A percentile compares a stretch with the other conserved stretches of the same genome.
These are phyloP conservation scores for Ophiocordyceps unilateralis DNA, from an alignment of 2,329 filamentous ascomycete genomes.

Conservation along the genomic window DNA sequence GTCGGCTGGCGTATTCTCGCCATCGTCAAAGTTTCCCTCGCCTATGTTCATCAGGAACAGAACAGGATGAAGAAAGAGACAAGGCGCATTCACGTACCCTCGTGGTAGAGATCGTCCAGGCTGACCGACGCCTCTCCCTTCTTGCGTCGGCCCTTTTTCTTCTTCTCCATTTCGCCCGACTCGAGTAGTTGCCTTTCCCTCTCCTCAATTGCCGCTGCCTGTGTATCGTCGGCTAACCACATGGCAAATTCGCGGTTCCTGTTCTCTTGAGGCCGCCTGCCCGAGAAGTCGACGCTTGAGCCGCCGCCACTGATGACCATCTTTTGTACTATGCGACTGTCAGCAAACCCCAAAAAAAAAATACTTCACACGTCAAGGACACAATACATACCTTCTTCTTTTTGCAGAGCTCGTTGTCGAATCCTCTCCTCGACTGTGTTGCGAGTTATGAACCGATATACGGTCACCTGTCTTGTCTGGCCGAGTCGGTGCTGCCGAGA, in stretches of 20 bases:
- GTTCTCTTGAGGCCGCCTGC: conserved; percentile 71
- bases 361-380: background rate
- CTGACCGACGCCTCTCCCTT: conserved; percentile 42
- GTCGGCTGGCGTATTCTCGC: conserved; percentile 63
- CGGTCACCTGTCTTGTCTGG: conserved; percentile 88
- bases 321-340: conserved; percentile 49
- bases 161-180: conserved; percentile 48
- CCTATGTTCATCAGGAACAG: conserved; percentile 32
- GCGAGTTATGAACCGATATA: conserved; percentile 92
- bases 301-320: conserved; percentile 90
- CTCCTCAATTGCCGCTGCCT: conserved; percentile 83
- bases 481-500: conserved; percentile 61
- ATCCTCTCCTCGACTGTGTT: conserved; percentile 97
- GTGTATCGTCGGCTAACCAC: conserved; percentile 96
- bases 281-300: conserved; percentile 90
- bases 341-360: too few relatives aligned
- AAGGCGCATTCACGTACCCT: conserved; percentile 48
- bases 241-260: conserved; percentile 95
- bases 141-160: conserved; percentile 45
- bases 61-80: background rate
- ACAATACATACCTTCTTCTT: conserved; percentile 50
- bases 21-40: conserved; percentile 90
- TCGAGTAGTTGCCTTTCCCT: conserved; percentile 77
- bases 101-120: conserved; percentile 96
- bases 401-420: conserved; percentile 88